phyloP scores from a whole-genome alignment of 2,329 filamentous ascomycete genomes.

The Pseudocercospora fuligena region DNA sequence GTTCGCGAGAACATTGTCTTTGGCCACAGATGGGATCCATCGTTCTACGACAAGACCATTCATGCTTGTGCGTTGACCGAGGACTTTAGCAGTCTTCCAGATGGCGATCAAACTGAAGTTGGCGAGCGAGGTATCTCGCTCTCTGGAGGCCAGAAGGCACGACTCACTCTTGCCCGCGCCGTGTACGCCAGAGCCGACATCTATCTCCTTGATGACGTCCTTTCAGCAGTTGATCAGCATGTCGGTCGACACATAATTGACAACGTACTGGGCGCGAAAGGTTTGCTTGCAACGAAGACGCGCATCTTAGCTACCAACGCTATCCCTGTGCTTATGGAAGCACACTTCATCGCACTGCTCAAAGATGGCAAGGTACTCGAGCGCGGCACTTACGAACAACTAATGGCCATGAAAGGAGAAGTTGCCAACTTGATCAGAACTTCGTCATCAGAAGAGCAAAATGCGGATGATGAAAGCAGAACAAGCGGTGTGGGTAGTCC shows the following conservation, averaged over 20 bases:
- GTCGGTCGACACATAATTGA: constrained; percentile 95
- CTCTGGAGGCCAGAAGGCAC: constrained; percentile 94
- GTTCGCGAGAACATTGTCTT: constrained; percentile 98
- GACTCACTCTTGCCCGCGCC: constrained; percentile 86
- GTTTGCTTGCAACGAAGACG: constrained; percentile 82
- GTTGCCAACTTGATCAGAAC: constrained; percentile 84
- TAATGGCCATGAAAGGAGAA: constrained; percentile 92
- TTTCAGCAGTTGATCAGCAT: constrained; percentile 98
- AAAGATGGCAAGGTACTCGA: constrained; percentile 84
- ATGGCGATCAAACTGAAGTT: constrained; percentile 95
- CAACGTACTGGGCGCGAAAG: constrained; percentile 84
- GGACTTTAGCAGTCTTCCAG: constrained; percentile 89
- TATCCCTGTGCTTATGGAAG: constrained; percentile 85
- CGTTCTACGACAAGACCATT: constrained; percentile 92
- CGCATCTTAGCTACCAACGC: constrained; percentile 94
- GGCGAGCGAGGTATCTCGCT: constrained; percentile 96
- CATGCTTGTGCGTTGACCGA: constrained; percentile 88
- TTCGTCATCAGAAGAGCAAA: constrained; percentile 60
- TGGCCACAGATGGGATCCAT: constrained; percentile 88
- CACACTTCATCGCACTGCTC: constrained; percentile 85
- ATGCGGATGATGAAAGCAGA: constrained; percentile 28
- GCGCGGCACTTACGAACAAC: constrained; percentile 85
- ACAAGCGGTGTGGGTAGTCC: constrained; percentile 28
- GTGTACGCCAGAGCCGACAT: constrained; percentile 97
- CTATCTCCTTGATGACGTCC: constrained; percentile 89